These are phyloP conservation scores for Pleurotus ostreatus DNA, from an alignment of 768 basidiomycete species.

Conservation along the genomic window DNA sequence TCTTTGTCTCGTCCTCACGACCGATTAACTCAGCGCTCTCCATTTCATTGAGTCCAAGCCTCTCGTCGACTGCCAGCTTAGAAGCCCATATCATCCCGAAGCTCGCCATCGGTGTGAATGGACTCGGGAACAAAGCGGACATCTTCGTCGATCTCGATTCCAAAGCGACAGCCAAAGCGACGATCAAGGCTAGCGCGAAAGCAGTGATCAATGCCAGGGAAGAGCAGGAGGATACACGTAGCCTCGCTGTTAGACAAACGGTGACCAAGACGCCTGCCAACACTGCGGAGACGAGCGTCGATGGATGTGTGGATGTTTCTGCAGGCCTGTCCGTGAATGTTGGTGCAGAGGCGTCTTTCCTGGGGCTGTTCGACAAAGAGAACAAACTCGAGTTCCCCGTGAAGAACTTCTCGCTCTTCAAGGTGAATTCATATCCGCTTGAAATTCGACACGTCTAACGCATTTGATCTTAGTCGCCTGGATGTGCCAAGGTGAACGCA, in stretches of 20 bases:
- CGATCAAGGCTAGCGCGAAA: conserved; percentile 10
- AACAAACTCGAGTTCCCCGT: not conserved
- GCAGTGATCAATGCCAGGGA: conserved; percentile 9
- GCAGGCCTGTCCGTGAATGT: conserved; percentile 26
- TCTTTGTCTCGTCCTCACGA: not conserved
- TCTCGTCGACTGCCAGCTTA: conserved; percentile 22
- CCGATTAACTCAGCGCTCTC: conserved; percentile 17
- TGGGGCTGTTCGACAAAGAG: conserved; percentile 23
- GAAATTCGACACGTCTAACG: not conserved
- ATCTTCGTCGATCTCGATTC: conserved; percentile 22
- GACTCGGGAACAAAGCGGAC: conserved; percentile 8
- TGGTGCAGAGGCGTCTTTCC: conserved; percentile 27
- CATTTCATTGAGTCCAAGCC: conserved; percentile 27
- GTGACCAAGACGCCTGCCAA: conserved; percentile 1
- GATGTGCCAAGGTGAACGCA: not conserved
- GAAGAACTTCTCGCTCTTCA: not conserved
- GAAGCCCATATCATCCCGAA: conserved; percentile 33
- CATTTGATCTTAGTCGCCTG: not conserved
- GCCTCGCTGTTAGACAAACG: not conserved
- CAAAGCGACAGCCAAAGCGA: conserved; percentile 20
- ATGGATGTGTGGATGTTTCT: conserved; percentile 28
- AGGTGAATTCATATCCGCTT: not conserved
- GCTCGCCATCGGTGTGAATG: not conserved
- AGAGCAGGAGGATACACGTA: not conserved
- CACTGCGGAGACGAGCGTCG: conserved; percentile 11